Evolutionary conservation across 2,329 filamentous ascomycete species (phyloP).

Genomic region (Aspergillus arachidicola): DNA sequence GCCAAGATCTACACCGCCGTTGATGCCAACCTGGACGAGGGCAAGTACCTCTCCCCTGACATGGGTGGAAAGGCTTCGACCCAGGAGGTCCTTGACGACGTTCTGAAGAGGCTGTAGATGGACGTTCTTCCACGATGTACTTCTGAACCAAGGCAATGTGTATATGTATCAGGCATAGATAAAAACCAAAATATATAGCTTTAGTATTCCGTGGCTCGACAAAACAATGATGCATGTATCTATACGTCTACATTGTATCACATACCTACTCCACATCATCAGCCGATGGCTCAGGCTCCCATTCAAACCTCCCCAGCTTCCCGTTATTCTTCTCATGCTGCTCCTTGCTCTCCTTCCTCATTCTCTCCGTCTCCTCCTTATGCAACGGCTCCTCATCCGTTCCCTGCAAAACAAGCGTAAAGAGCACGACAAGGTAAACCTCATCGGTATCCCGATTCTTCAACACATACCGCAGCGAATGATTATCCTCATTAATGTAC

Average conservation of each 20-base stretch:
- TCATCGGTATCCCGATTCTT: conserved; percentile 75
- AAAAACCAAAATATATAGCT: neutral
- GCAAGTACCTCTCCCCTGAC: conserved; percentile 80
- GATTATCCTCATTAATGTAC: conserved; percentile 66
- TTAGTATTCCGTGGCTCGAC: neutral
- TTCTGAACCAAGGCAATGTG: neutral
- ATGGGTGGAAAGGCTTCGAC: conserved; percentile 86
- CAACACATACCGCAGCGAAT: conserved; percentile 87
- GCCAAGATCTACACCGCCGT: conserved; percentile 89
- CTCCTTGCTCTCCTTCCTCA: conserved; percentile 6
- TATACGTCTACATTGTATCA: neutral
- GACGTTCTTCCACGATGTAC: conserved; percentile 3
- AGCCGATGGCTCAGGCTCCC: conserved; percentile 22
- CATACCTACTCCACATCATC: conserved; percentile 25
- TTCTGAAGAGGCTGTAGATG: conserved; percentile 75
- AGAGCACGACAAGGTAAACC: conserved; percentile 78
- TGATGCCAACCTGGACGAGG: conserved; percentile 85
- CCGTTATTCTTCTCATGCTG: conserved; percentile 7
- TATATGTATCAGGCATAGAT: neutral
- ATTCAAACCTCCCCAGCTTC: conserved; percentile 27
- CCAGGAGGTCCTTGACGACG: conserved; percentile 82
- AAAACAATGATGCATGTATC: neutral
- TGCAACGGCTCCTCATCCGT: conserved; percentile 23
- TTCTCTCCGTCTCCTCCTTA: conserved; percentile 14
- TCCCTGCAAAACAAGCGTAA: conserved; percentile 65